Conservation (phyloP, 768 basidiomycete species). For the Tulasnella sp. region DNA sequence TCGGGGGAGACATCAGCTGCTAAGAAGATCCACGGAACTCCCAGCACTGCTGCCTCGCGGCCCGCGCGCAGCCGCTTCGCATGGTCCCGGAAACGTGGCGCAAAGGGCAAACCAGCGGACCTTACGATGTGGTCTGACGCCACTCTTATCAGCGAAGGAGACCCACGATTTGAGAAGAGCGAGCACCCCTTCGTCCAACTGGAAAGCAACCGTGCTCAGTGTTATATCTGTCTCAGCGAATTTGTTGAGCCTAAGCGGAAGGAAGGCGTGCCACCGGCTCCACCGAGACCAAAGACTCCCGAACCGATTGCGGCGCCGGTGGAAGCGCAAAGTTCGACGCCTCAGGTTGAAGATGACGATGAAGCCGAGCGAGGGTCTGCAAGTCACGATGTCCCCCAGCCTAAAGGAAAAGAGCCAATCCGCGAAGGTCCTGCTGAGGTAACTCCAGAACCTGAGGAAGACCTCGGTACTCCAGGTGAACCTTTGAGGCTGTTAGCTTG, state of each 20-base stretch:
- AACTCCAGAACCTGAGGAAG: constrained; percentile 20
- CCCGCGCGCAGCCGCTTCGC: not conserved
- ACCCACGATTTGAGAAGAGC: constrained; percentile 70
- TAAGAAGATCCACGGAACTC: too few species aligned
- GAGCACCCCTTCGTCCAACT: constrained; percentile 78
- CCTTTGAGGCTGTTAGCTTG: constrained; percentile 72
- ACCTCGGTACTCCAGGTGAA: constrained; percentile 46
- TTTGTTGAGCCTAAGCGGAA: constrained; percentile 61
- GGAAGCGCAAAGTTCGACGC: not conserved
- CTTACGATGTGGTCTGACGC: not conserved
- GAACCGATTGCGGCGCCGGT: not conserved
- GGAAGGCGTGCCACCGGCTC: not conserved
- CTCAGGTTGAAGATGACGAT: not conserved
- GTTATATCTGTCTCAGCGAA: constrained; percentile 80
- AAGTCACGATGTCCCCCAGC: constrained; percentile 37
- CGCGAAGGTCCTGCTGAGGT: constrained; percentile 32
- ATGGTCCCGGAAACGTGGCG: not conserved
- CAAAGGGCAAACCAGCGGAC: not conserved
- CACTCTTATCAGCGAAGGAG: constrained; percentile 46
- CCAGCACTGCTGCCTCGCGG: not conserved
- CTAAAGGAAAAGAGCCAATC: constrained; percentile 27
- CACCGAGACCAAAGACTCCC: not conserved
- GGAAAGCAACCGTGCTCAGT: constrained; percentile 77
- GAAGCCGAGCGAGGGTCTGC: constrained; percentile 33
- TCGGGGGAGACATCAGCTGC: too few species aligned